Percentiles rank a stretch among this genome's conserved stretches.
phyloP scores from a whole-genome alignment of 73 alveolate species.

The Symbiodinium pilosum region DNA sequence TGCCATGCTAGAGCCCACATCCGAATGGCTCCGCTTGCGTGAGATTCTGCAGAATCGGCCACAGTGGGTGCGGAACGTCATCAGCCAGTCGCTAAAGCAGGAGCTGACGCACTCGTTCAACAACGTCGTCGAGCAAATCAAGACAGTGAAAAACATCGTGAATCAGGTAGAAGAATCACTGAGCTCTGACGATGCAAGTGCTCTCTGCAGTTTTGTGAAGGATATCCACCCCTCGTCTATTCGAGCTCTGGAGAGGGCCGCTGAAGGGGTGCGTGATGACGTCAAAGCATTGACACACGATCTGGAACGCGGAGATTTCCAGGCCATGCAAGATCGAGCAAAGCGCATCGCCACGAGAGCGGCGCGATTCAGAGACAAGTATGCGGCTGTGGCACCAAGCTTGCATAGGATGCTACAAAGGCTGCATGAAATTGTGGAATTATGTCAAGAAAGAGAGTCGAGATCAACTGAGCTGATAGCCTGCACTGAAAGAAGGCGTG shows the following conservation, averaged over 20 bases:
- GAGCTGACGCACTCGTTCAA: background rate
- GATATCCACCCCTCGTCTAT: background rate
- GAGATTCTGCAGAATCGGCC: background rate
- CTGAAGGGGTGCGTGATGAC: background rate
- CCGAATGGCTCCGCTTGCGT: background rate
- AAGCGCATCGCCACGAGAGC: background rate
- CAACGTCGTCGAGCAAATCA: background rate
- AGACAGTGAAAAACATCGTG: background rate
- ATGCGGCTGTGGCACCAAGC: conserved; percentile 22
- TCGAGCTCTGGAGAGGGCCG: background rate
- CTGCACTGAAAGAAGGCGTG: background rate
- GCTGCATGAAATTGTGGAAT: background rate
- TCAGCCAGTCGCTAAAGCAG: background rate
- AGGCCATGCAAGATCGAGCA: background rate
- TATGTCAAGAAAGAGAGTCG: background rate
- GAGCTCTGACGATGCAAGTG: background rate
- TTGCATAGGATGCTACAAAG: background rate
- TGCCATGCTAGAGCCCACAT: background rate
- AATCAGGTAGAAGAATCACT: background rate
- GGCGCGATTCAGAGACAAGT: conserved; percentile 22
- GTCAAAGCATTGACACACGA: background rate
- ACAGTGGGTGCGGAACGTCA: background rate
- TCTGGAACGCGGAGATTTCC: background rate
- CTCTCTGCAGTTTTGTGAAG: background rate
- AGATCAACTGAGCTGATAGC: background rate